Percentiles rank a stretch among this genome's conserved stretches.
These are phyloP conservation scores for Rhizophagus prolifer DNA, from an alignment of 192 early-diverging fungal genomes.

Conservation along the genomic window DNA sequence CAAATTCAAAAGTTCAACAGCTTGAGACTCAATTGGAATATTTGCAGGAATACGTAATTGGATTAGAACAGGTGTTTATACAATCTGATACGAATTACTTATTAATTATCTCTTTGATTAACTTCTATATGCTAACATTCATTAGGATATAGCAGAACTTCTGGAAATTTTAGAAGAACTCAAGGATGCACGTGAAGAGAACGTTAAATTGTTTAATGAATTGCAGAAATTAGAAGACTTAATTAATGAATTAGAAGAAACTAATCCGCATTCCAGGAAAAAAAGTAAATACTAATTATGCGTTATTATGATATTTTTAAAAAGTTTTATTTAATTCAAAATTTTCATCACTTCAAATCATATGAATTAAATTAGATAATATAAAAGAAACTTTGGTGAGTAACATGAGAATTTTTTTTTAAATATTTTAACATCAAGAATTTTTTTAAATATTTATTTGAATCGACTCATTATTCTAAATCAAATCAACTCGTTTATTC, in stretches of 20 bases:
- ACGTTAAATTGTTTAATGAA: neutral
- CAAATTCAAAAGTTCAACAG: conserved; percentile 13
- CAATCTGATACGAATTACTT: neutral
- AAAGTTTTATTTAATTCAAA: too few species aligned
- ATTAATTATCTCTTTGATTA: neutral
- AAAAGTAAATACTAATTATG: too few species aligned
- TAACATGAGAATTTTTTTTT: too few species aligned
- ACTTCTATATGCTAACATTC: neutral
- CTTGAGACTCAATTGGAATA: conserved; percentile 29
- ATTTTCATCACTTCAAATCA: too few species aligned
- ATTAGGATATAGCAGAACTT: conserved; percentile 4
- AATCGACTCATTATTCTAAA: too few species aligned
- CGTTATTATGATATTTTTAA: too few species aligned
- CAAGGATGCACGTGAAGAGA: neutral
- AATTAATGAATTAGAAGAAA: neutral
- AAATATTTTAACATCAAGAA: too few species aligned
- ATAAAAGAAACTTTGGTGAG: too few species aligned
- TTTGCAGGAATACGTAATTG: conserved; percentile 15
- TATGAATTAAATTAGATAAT: too few species aligned
- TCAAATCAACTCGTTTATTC: too few species aligned
- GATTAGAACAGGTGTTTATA: conserved; percentile 25
- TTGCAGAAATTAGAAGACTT: neutral
- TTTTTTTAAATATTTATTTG: too few species aligned
- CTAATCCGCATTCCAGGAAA: too few species aligned
- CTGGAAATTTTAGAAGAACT: neutral